Base-by-base conservation (phyloP, 1,284 basidiomycete genomes). In the Meira miltonrushii region DNA sequence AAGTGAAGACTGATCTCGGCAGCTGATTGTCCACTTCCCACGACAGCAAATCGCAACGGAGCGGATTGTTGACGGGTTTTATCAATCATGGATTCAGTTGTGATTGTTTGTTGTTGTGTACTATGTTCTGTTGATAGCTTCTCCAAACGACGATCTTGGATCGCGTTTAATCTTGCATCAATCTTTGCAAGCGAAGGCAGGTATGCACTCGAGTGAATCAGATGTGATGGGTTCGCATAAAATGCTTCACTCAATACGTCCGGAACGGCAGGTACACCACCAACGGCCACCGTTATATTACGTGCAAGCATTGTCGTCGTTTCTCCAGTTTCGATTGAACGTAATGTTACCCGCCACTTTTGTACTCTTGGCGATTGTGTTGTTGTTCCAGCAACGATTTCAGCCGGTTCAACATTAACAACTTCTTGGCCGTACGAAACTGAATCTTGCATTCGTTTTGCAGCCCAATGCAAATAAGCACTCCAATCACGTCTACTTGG, bases 401-500 rank as follows among this genome's bases (percentile, higher is more conserved):
- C 59, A 44, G 71, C 50, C 4, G 74, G 68, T 47, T 74, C 66
- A 59, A 77, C 68, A 50, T 66, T 63, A 17, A 68, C 19, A 11
- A 77, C 72, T 28, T 66, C 60, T 49, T 71, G 66, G 40, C 69
- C 68, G 40, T 76, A 77, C 37, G 60, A 63, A 10, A 70, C 71
- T 17, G 58, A 63, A 13, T 70, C 59, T 37, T 59, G 56, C 75
- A 78, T 74, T 25, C 72, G 62, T 23, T 57, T 58, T 4, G 75
- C 74, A 33, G 71, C 71, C 74, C 75, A 78, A 1, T 72, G 66
- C 40, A 78, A 66, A 59, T 78, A 78, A 11, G 74, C 72, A 46
- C 71, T 75, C 75, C 75, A 78, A 53, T 78, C 75, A 13, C 75
- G 62, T 40, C 75, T 67, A 55, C 67, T 71, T 23, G 75, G 75